These are phyloP conservation scores for Lactarius evosmus DNA, from an alignment of 768 basidiomycete genomes.

Conservation along the genomic window DNA sequence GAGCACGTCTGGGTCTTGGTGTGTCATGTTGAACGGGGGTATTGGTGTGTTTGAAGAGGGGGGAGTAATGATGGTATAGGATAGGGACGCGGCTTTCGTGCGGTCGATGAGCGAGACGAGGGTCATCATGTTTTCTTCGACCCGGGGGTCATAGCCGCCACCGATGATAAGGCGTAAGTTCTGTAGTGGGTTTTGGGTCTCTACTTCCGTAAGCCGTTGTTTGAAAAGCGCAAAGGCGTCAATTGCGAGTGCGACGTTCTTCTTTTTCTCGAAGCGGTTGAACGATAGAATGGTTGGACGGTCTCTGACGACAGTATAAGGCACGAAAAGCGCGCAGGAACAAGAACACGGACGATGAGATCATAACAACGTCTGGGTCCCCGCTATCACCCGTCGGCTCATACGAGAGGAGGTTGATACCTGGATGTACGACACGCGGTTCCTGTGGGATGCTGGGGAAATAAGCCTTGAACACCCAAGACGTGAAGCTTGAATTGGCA, in stretches of 20 bases:
- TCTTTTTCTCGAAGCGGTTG: constrained; percentile 96
- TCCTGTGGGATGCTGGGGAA: constrained; percentile 62
- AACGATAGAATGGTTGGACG: constrained; percentile 79
- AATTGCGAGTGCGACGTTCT: constrained; percentile 82
- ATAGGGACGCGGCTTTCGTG: constrained; percentile 51
- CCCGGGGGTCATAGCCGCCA: constrained; percentile 88
- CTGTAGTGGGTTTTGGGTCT: constrained; percentile 26
- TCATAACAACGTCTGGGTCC: constrained; percentile 50
- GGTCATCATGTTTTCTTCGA: constrained; percentile 78
- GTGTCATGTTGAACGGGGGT: constrained; percentile 43
- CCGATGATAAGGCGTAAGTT: constrained; percentile 72
- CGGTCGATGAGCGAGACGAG: constrained; percentile 60
- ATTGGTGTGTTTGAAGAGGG: constrained; percentile 37
- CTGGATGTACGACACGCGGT: constrained; percentile 90
- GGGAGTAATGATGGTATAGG: constrained; percentile 56
- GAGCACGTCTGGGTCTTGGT: constrained; percentile 56
- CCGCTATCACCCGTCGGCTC: constrained; percentile 40
- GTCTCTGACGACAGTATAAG: constrained; percentile 38
- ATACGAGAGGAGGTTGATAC: constrained; percentile 82
- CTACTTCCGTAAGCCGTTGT: constrained; percentile 29
- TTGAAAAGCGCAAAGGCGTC: constrained; percentile 65
- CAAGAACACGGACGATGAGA: constrained; percentile 54
- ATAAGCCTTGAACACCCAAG: constrained; percentile 70
- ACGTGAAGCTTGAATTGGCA: constrained; percentile 89
- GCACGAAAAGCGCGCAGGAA: not conserved